Evolutionary conservation across 495 filamentous ascomycete genomes (phyloP), one percentile per base, ranked within the genome.

Genomic region (Penicillium turbatum): DNA sequence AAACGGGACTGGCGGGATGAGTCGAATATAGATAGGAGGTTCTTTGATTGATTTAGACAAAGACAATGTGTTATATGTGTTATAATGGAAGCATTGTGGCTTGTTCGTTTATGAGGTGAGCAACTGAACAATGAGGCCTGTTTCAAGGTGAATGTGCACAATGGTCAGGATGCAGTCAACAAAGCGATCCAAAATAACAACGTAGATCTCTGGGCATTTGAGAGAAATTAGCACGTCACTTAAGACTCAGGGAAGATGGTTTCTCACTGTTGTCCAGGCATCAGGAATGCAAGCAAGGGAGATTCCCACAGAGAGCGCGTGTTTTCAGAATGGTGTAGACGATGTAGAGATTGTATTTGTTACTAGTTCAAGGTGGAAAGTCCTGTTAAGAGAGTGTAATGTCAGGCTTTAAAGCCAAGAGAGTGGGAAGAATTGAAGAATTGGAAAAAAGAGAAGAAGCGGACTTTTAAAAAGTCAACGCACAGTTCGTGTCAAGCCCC

Each of bases 161-260:
- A 37, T 6, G 27, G 38, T 17, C 21, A 24, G n/a, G n/a, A n/a
- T 42, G 41, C n/a, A 46, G 30, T 49, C 49, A 51, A 43, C 38
- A 51, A 35, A 43, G 49, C 30, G 21, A 48, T 15, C 41, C 35
- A 29, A 39, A 49, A 49, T 27, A 49, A 39, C 47, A 29, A 34
- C 0, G 27, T 3, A 29, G 13, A 34, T 39, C 35, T 49, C 17
- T 17, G 37, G n/a, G 48, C 19, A 51, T 51, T 41, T 5, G 48
- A 34, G 48, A 39, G 35, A 30, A 50, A 39, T 42, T 51, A 34
- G 48, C 15, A 39, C 48, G 48, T 51, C 48, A 51, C 29, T n/a
- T 24, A 51, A 41, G 48, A 51, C 41, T 51, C 17, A 13, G 16
- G 6, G 15, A 8, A 12, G 27, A 24, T 9, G 11, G 15, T 41